Conservation (phyloP, 495 filamentous ascomycete genomes). For the Xylaria telfairii region DNA sequence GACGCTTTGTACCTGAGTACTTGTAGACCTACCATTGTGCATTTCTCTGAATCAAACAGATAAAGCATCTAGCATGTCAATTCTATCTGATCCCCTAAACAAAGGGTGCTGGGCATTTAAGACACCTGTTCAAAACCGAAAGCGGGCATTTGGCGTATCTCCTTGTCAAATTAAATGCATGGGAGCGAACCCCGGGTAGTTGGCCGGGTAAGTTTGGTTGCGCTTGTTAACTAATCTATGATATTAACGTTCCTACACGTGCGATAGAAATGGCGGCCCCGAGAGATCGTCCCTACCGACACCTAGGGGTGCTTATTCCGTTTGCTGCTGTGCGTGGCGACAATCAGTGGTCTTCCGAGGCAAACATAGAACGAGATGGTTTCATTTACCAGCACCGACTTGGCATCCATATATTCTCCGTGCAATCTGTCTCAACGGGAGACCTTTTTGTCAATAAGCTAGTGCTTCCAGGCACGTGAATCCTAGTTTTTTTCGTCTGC, state of each 20-base stretch:
- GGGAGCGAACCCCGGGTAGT: background rate
- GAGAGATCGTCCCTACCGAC: constrained; percentile 1
- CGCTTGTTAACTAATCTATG: background rate
- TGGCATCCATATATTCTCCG: background rate
- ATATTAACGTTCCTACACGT: background rate
- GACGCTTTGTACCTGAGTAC: background rate
- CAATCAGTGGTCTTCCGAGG: background rate
- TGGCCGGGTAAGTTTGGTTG: too few relatives aligned
- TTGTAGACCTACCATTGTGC: too few relatives aligned
- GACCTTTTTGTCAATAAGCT: background rate
- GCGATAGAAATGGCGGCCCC: constrained; percentile 2
- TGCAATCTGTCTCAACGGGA: background rate
- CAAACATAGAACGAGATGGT: background rate
- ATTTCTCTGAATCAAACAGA: background rate
- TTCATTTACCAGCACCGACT: background rate
- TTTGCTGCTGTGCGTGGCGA: background rate
- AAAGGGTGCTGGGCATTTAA: background rate
- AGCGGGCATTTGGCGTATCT: background rate
- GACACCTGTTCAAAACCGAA: constrained; percentile 9
- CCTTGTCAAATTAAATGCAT: background rate
- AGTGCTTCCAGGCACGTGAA: background rate
- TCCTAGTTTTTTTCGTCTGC: background rate
- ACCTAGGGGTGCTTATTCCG: background rate
- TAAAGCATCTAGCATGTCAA: background rate
- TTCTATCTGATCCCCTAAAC: background rate